Evolutionary conservation across 75 land plant species (phyloP).

Genomic region (Sequoiadendron giganteum): DNA sequence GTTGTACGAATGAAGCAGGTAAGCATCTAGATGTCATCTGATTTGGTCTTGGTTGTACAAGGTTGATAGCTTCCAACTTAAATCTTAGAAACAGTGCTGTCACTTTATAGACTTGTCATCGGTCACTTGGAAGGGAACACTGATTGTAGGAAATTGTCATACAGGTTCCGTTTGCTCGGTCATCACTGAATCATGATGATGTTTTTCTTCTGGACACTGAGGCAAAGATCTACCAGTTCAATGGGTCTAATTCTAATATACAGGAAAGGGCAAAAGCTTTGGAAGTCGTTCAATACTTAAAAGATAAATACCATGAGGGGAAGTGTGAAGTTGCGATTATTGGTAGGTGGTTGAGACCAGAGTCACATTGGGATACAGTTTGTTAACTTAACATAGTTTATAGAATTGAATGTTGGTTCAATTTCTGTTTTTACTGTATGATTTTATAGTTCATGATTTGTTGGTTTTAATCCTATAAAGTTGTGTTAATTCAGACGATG

Average conservation of each 20-base stretch:
- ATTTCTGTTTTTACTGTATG: neutral
- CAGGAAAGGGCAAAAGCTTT: conserved; percentile 87
- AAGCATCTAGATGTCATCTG: neutral
- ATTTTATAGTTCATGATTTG: neutral
- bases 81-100: neutral
- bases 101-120: neutral
- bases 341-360: conserved; percentile 35
- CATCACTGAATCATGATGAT: conserved; percentile 89
- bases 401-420: neutral
- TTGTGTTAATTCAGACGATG: conserved; percentile 56
- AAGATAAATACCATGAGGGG: conserved; percentile 81
- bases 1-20: conserved; percentile 75
- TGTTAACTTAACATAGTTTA: neutral
- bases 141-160: conserved; percentile 3
- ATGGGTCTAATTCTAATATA: conserved; percentile 82
- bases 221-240: conserved; percentile 83
- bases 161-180: conserved; percentile 81
- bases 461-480: neutral
- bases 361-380: neutral
- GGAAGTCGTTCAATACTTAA: conserved; percentile 81
- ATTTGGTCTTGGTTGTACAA: neutral
- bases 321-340: conserved; percentile 84
- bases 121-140: neutral
- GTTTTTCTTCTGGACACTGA: conserved; percentile 83
- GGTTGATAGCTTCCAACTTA: neutral